Evolutionary conservation across 768 basidiomycete genomes (phyloP).

Genomic region (Suillus occidentalis): DNA sequence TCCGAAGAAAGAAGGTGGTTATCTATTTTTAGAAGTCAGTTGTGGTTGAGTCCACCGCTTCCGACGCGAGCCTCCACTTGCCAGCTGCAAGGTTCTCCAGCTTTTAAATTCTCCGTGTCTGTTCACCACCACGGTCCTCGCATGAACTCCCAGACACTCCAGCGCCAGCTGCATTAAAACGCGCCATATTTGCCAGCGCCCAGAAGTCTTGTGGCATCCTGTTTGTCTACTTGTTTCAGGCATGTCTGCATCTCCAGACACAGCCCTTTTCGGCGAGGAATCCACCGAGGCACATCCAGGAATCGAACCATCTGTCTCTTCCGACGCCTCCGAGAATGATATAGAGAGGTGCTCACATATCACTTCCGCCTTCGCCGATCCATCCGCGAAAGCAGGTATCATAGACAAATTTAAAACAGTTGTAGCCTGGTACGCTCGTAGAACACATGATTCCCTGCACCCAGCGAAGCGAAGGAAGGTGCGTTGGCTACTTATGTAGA

Average conservation of each 20-base stretch:
- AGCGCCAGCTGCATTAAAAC: slow-evolving; percentile 1
- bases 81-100: slow-evolving; percentile 2
- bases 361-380: slow-evolving; percentile 35
- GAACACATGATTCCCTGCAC: slow-evolving; percentile 43
- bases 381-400: slow-evolving; percentile 25
- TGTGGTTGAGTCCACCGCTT: slow-evolving; percentile 4
- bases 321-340: slow-evolving; percentile 15
- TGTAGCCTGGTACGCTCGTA: slow-evolving; percentile 53
- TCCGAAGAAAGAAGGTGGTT: not conserved
- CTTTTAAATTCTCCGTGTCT: not conserved
- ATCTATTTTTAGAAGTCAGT: slow-evolving; percentile 6
- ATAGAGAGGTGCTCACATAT: slow-evolving; percentile 42
- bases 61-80: slow-evolving; percentile 1
- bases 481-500: slow-evolving; percentile 14
- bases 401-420: slow-evolving; percentile 54
- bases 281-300: slow-evolving; percentile 16
- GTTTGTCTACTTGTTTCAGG: not conserved
- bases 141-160: not conserved
- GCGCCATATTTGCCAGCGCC: not conserved
- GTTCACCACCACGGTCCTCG: not conserved
- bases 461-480: slow-evolving; percentile 69
- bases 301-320: slow-evolving; percentile 7
- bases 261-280: slow-evolving; percentile 31
- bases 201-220: not conserved
- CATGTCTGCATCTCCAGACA: slow-evolving; percentile 33